phyloP scores from a whole-genome alignment of 768 basidiomycete genomes.

The Sarcodon aspratus region DNA sequence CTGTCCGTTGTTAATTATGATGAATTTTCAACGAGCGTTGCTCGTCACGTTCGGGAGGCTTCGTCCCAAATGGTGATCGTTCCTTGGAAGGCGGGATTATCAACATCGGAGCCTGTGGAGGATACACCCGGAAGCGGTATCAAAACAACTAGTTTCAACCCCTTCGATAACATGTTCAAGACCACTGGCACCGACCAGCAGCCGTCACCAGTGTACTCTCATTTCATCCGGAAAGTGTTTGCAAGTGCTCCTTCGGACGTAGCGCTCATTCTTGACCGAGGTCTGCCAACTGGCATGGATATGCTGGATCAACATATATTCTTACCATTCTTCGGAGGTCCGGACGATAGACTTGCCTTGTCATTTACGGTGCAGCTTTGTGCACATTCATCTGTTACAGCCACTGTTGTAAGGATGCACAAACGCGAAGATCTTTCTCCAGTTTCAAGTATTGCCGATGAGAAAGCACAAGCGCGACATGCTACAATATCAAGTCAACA shows the following conservation, averaged over 20 bases:
- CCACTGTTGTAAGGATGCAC: slow-evolving; percentile 59
- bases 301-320: slow-evolving; percentile 50
- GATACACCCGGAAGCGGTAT: slow-evolving; percentile 15
- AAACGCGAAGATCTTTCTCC: slow-evolving; percentile 29
- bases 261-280: slow-evolving; percentile 78
- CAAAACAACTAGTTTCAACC: slow-evolving; percentile 26
- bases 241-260: slow-evolving; percentile 62
- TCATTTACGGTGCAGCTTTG: slow-evolving; percentile 75
- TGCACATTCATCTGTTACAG: slow-evolving; percentile 47
- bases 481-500: slow-evolving; percentile 11
- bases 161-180: slow-evolving; percentile 75
- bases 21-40: slow-evolving; percentile 59
- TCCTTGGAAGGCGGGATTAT: slow-evolving; percentile 51
- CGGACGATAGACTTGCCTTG: slow-evolving; percentile 84
- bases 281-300: slow-evolving; percentile 22
- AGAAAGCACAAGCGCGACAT: slow-evolving; percentile 6
- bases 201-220: slow-evolving; percentile 53
- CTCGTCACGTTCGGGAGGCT: slow-evolving; percentile 42
- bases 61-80: slow-evolving; percentile 69
- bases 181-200: slow-evolving; percentile 35
- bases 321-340: slow-evolving; percentile 88
- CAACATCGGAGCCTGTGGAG: slow-evolving; percentile 8
- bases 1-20: slow-evolving; percentile 70
- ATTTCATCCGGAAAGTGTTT: slow-evolving; percentile 81
- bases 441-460: slow-evolving; percentile 17